Base-by-base conservation (phyloP, 768 basidiomycete species). In the Paxillus ammoniavirescens region DNA sequence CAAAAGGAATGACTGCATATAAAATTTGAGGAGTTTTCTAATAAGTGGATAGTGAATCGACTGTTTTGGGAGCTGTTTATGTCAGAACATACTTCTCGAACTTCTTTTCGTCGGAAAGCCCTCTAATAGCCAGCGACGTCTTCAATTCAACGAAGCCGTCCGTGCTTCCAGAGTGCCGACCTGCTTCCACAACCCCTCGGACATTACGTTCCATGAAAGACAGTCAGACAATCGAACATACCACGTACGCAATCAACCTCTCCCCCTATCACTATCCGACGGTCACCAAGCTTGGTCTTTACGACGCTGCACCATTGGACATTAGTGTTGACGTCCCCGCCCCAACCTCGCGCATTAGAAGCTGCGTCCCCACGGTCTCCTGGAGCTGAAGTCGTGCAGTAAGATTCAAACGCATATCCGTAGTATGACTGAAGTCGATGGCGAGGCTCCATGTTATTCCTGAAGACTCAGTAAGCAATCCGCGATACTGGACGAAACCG, bases 231-330 rank as follows among this genome's bases (percentile, higher is more conserved):
- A 18, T 47, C 23, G 23, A 51, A 64, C 73, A 54, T 56, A 89
- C 91, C 88, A 67, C 83, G 77, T 18, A 93, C 83, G 64, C 93
- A 96, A 68, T 96, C 93, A 6, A 96, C 93, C 70, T 95, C 93
- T 5, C 93, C 93, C 1, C 93, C 93, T 44, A 94, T 82, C 53
- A 96, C 72, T 47, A 91, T 72, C 40, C 90, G 76, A 26, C 77
- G 80, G 51, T 82, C 77, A 0, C 86, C 89, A 23, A 94, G 78
- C 56, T 89, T 91, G 4, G 91, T 92, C 68, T 91, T 90, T 42
- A 93, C 88, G 48, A 96, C 86, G 55, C 82, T 85, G 63, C 93
- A 94, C 92, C 92, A 94, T 60, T 94, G 91, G 0, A 89, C 80
- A 60, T 93, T 93, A 10, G 91, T 94, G 64, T 95, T 79, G 12